Evolutionary conservation across 1,284 basidiomycete species (phyloP), one percentile per base, ranked within the genome.

Genomic region (Lentinus polychrous): DNA sequence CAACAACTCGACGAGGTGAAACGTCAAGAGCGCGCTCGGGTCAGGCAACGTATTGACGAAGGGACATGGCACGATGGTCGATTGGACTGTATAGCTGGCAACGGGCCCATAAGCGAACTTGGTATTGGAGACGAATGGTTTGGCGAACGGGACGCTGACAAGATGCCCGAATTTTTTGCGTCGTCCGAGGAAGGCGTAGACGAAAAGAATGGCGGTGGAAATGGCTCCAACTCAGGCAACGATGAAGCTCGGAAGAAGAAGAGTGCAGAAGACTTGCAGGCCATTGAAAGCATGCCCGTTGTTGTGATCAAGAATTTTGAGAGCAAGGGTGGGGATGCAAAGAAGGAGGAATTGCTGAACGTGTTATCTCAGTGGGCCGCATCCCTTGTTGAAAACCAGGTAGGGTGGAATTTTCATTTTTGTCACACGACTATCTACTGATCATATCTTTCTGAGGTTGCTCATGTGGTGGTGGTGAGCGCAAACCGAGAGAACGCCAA

Each of bases 401-500:
- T 88, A 42, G 27, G 43, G 73, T 61, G 7, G 2, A 20, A 15
- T 49, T 32, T 31, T 12, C 10, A 11, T 35, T 11, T 47, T 34
- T 14, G 14, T 45, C 43, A 20, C n/a, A 8, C 20, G 24, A n/a
- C n/a, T 34, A 20, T 36, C 11, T 46, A 38, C 48, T 32, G 23
- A 37, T n/a, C 72, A 14, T 5, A 33, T n/a, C 8, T 18, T 32
- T 2, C 14, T 10, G 27, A 81, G 81, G 73, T 92, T 48, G 95
- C 95, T 0, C 95, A 99, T 65, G 93, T 97, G 36, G 74, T 99
- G 42, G 83, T 98, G 39, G 74, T 94, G 32, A 91, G 89, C 56
- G 92, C 98, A 62, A 94, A 94, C 57, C 80, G 88, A 20, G 91
- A 94, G 55, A 88, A 93, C 46, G 76, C 82, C 1, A 97, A 94